Evolutionary conservation across 495 filamentous ascomycete genomes (phyloP), one percentile per base, ranked within the genome.

Genomic region (Hypoxylon intermedium): DNA sequence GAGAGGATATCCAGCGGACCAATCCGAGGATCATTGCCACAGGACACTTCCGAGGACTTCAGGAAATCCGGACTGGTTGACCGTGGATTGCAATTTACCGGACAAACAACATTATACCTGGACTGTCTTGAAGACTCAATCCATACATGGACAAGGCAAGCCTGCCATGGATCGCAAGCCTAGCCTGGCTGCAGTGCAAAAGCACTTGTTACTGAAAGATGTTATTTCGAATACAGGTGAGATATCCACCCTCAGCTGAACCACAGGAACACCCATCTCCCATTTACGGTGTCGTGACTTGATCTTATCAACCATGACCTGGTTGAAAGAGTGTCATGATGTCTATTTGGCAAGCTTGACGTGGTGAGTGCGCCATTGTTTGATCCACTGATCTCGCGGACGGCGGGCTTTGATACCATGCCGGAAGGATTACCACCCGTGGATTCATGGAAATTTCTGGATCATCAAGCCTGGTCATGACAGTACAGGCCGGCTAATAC

Each of bases 111-210:
- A 49, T 40, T 5, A 20, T 11, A 34, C 19, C 55, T 30, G 50
- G 50, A 42, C n/a, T 45, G 9, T 24, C 16, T 18, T 33, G 20
- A 20, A 31, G 31, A 43, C 20, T 50, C 54, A 53, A 11, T 44
- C 49, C 16, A 33, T 9, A 15, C 23, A 48, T 40, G 55, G 55
- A 65, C 55, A 56, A 51, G 62, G 56, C 62, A 48, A 23, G 41
- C 62, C 62, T 38, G 62, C 62, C 56, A 57, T 57, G 62, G 62
- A 65, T 52, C 56, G 49, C 36, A 26, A 60, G 55, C 46, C 61
- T 55, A 43, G 7, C 21, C 51, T 45, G 61, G 46, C 50, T 47
- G 33, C 19, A 54, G 28, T 46, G 47, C 46, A 45, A 57, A 60
- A 47, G 30, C 12, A 60, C 0, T 34, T 21, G 20, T 46, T 16